These are phyloP conservation scores for Biscogniauxia sp. DNA, from an alignment of 2,329 filamentous ascomycete genomes.

Conservation along the genomic window DNA sequence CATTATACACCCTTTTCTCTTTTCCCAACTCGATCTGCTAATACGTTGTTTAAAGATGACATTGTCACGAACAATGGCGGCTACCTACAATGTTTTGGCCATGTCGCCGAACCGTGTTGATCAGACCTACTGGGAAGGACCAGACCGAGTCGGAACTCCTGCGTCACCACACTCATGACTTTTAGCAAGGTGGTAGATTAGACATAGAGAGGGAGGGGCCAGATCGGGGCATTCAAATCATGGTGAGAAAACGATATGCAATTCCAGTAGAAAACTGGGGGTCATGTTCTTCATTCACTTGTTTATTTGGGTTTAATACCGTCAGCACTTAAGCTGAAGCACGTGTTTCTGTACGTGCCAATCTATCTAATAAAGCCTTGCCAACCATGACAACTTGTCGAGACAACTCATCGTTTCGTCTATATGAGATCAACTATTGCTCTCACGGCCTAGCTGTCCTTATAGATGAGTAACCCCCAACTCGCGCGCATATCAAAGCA, in stretches of 20 bases:
- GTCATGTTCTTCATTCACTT: not conserved
- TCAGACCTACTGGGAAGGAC: too few species aligned
- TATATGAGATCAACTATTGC: not conserved
- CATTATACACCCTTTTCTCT: not conserved
- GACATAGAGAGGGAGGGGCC: too few species aligned
- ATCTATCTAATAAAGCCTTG: not conserved
- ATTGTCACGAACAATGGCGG: not conserved
- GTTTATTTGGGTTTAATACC: not conserved
- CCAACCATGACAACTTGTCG: not conserved
- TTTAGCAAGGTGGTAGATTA: not conserved
- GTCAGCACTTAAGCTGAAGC: not conserved
- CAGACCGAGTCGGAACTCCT: not conserved
- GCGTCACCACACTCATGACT: not conserved
- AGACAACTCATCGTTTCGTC: not conserved
- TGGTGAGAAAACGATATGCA: not conserved
- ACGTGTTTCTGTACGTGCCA: not conserved
- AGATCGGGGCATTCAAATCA: not conserved
- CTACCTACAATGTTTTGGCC: not conserved
- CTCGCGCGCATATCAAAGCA: not conserved
- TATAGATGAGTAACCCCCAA: not conserved
- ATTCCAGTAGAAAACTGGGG: not conserved
- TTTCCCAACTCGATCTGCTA: not conserved
- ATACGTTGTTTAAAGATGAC: not conserved
- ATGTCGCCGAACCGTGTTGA: not conserved
- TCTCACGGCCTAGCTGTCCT: not conserved